Evolutionary conservation across 1,284 basidiomycete species (phyloP).

Genomic region (Meripilus lineatus): DNA sequence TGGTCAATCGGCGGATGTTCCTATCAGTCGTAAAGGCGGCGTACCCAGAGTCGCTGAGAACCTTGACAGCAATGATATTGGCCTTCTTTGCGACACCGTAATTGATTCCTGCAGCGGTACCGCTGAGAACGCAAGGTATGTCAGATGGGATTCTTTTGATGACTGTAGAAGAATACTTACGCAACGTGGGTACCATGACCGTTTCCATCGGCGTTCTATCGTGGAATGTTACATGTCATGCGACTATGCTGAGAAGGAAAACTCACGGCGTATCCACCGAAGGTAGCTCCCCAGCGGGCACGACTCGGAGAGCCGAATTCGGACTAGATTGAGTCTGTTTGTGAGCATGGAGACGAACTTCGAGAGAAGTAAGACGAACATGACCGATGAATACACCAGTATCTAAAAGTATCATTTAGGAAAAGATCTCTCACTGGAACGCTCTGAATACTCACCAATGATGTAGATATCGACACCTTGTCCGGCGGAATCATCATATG

Average conservation of each 20-base stretch:
- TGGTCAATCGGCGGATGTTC: conserved; percentile 33
- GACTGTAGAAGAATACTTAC: conserved; percentile 19
- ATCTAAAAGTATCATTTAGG: too few relatives aligned
- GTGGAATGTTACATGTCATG: too few relatives aligned
- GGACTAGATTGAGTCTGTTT: conserved; percentile 20
- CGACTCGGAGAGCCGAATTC: conserved; percentile 75
- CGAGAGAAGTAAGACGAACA: conserved; percentile 24
- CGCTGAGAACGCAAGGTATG: conserved; percentile 45
- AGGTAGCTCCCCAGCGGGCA: conserved; percentile 60
- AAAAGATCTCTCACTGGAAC: too few relatives aligned
- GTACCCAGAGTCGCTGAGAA: conserved; percentile 58
- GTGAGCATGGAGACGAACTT: too few relatives aligned
- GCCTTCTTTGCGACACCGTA: conserved; percentile 73
- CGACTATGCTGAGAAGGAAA: too few relatives aligned
- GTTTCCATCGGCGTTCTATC: conserved; percentile 56
- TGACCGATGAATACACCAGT: conserved; percentile 60
- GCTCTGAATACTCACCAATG: conserved; percentile 29
- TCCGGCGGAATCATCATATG: conserved; percentile 28
- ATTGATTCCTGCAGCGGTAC: conserved; percentile 48
- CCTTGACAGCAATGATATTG: conserved; percentile 69
- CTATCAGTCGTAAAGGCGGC: conserved; percentile 3
- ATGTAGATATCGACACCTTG: conserved; percentile 29
- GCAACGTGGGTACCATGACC: conserved; percentile 41
- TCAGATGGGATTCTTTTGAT: conserved; percentile 25
- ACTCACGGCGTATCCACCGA: conserved; percentile 21